Base-by-base conservation (phyloP, 345 rosid genomes). In the Salix purpurea region DNA sequence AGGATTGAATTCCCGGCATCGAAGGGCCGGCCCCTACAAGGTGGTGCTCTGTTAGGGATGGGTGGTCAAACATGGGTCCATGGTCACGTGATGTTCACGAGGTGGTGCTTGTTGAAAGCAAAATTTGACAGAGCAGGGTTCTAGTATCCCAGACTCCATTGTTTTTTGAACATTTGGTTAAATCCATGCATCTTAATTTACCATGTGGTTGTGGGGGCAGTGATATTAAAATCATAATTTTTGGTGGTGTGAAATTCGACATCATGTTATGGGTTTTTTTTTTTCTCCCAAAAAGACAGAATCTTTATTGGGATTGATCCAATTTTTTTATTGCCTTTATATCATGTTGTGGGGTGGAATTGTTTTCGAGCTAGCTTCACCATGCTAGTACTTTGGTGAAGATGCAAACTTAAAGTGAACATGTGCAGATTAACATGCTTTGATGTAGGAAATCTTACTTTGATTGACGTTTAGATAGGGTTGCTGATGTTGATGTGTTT, bases 21-120 rank as follows among this genome's bases (percentile, higher is more conserved):
- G 32, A 64, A 74, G 67, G 87, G 82, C 76, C 80, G 88, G 87
- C 89, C 94, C 97, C 90, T 89, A 87, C 92, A 69, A 74, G 70
- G 69, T 84, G 79, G 71, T 58, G 52, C 69, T 58, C 80, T 78
- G 73, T 72, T 69, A 71, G 77, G 77, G 76, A 73, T 73, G 75
- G 70, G 84, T 76, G 79, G 81, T 81, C 78, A 77, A 56, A 65
- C 6, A 77, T 86, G 87, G 91, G 93, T 81, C 90, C 88, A 69
- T 72, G 32, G 52, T 81, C 88, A 86, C 85, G 74, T 83, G 88
- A 79, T 74, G 52, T 74, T 86, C 90, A 85, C 79, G 77, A 83
- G 78, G 70, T 40, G 69, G 4, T 81, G 82, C 79, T 76, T 79
- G 75, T 66, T 13, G 34, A 40, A 19, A 75, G 11, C 39, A 10